Conservation (phyloP, 1,284 basidiomycete genomes). For the Fomitopsis schrenkii region DNA sequence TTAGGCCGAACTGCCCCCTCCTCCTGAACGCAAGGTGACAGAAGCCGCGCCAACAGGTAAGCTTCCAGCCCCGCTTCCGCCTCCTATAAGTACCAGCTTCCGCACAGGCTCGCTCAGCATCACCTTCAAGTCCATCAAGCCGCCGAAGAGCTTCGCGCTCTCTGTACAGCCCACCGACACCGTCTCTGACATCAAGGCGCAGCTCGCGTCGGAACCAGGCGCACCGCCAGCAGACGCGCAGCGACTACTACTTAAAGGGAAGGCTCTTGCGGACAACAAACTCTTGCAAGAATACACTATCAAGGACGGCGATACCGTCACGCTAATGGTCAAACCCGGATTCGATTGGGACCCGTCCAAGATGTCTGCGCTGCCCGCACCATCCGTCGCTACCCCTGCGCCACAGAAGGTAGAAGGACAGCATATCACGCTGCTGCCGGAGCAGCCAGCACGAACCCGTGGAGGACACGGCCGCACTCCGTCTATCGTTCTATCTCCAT, state of each 20-base stretch:
- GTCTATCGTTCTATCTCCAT: conserved; percentile 71
- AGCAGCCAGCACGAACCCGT: conserved; percentile 17
- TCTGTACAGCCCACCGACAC: conserved; percentile 73
- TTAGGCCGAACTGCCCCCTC: conserved; percentile 56
- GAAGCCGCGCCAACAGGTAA: conserved; percentile 34
- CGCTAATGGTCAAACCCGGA: conserved; percentile 80
- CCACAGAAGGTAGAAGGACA: conserved; percentile 17
- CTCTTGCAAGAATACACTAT: conserved; percentile 86
- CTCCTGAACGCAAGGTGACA: conserved; percentile 44
- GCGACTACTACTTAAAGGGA: conserved; percentile 86
- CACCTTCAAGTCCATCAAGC: conserved; percentile 88
- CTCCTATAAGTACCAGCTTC: background rate
- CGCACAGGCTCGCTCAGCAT: conserved; percentile 55
- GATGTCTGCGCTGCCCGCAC: conserved; percentile 3
- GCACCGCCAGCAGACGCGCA: conserved; percentile 75
- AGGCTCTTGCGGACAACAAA: conserved; percentile 83
- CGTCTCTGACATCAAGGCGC: conserved; percentile 73
- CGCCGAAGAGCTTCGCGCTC: conserved; percentile 71
- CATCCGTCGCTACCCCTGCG: conserved; percentile 10
- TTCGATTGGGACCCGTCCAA: conserved; percentile 60
- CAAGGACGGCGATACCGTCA: conserved; percentile 75
- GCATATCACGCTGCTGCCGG: conserved; percentile 21
- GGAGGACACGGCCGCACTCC: conserved; percentile 58
- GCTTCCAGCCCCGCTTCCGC: conserved; percentile 8
- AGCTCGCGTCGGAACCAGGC: conserved; percentile 57